Base-by-base conservation (phyloP, 768 basidiomycete species). In the Polyporus arcularius region DNA sequence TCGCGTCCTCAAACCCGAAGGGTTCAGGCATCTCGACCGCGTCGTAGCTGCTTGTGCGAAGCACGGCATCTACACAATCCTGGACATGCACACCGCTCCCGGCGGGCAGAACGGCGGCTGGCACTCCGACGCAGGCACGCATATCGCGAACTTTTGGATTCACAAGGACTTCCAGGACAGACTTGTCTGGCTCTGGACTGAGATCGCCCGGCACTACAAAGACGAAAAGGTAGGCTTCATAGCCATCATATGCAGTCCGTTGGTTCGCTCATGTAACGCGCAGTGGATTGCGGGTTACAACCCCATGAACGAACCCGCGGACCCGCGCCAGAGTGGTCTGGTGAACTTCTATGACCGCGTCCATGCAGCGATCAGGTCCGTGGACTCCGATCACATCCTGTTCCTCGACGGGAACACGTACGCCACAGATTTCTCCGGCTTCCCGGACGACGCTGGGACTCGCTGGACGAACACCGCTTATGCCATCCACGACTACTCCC, bases 141-240 rank as follows among this genome's bases (percentile, higher is more conserved):
- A 88, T 69, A 80, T 87, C 32, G 85, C 87, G 52, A 84, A 84
- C 70, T 87, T 92, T 78, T 94, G 89, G 89, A 82, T 82, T 52
- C 88, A 93, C 79, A 91, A 85, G 65, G 90, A 93, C 71, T 89
- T 91, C 79, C 91, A 92, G 71, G 89, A 94, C 72, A 85, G 91
- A 2, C 73, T 81, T 10, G 72, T 92, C 54, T 87, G 87, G 85
- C 82, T 94, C 42, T 94, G 92, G 92, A 80, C 80, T 40, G 77
- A 90, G 67, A 79, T 93, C 38, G 89, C 92, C 0, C 78, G 77
- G 67, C 89, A 90, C 71, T 92, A 93, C 79, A 86, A 80, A 64
- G 80, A 77, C 58, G 90, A 94, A 49, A 62, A 57, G 64, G 64
- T 65, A 47, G n/a, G 21, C 28, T 3, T 18, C 4, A 6, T 53